These are phyloP conservation scores for Mycena rebaudengoi DNA, from an alignment of 768 basidiomycete species.

Conservation along the genomic window DNA sequence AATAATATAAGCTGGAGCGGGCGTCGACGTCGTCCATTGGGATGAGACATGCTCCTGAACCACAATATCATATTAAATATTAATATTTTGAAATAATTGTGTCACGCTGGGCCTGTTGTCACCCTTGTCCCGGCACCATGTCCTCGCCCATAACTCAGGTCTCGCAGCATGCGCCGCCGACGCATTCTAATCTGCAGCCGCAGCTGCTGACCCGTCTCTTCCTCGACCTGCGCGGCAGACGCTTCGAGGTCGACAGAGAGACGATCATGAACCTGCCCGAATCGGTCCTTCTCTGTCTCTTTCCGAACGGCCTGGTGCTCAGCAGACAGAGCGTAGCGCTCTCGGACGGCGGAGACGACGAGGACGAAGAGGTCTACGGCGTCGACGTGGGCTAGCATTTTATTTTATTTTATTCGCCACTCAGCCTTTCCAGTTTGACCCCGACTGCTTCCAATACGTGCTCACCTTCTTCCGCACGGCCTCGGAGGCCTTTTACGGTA, in stretches of 20 bases:
- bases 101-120: too few relatives aligned
- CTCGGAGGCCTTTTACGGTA: conserved; percentile 93
- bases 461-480: conserved; percentile 91
- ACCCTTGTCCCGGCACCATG: conserved; percentile 44
- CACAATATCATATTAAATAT: too few relatives aligned
- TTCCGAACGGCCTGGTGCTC: conserved; percentile 96
- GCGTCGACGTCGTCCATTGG: too few relatives aligned
- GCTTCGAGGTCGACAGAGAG: conserved; percentile 96
- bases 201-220: conserved; percentile 89
- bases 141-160: conserved; percentile 66
- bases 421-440: conserved; percentile 79
- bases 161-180: conserved; percentile 68
- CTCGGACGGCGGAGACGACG: conserved; percentile 77
- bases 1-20: too few relatives aligned
- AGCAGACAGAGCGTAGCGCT: conserved; percentile 84
- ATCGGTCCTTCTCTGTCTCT: conserved; percentile 94
- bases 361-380: conserved; percentile 93
- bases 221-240: conserved; percentile 89
- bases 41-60: too few relatives aligned
- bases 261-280: conserved; percentile 99
- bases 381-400: conserved; percentile 79
- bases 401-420: not conserved
- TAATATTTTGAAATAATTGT: too few relatives aligned
- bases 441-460: conserved; percentile 94
- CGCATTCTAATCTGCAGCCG: conserved; percentile 80